Percentiles rank a stretch among this genome's conserved stretches.
Evolutionary conservation across 495 filamentous ascomycete genomes (phyloP).

Genomic region (Xylaria castorea): DNA sequence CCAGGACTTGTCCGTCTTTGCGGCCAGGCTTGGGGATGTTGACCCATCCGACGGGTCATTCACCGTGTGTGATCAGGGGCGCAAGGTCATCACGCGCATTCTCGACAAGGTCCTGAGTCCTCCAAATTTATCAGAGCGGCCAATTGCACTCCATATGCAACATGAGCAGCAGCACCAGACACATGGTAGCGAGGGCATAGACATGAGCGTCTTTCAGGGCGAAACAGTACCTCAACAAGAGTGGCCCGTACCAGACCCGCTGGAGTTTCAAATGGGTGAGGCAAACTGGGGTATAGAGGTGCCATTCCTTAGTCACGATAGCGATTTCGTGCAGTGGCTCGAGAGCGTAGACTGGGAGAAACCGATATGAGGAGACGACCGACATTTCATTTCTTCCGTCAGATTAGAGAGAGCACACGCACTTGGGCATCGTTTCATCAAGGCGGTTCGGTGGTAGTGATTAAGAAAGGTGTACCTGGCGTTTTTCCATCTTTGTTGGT

Average conservation of each 20-base stretch:
- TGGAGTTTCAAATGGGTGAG: constrained; percentile 36
- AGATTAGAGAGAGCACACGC: neutral
- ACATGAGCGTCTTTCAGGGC: constrained; percentile 18
- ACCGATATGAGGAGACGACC: constrained; percentile 12
- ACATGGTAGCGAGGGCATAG: constrained; percentile 17
- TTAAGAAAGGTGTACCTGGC: neutral
- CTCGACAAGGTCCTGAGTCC: constrained; percentile 47
- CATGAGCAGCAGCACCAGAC: constrained; percentile 20
- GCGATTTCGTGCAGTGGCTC: constrained; percentile 45
- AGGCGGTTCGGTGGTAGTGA: neutral
- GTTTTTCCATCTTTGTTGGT: neutral
- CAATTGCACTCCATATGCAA: constrained; percentile 12
- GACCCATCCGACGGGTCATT: constrained; percentile 39
- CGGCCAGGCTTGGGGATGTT: constrained; percentile 38
- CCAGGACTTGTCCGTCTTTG: constrained; percentile 43
- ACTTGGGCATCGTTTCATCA: neutral
- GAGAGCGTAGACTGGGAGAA: constrained; percentile 43
- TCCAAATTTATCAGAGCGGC: constrained; percentile 21
- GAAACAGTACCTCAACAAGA: constrained; percentile 25
- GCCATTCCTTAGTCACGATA: constrained; percentile 41
- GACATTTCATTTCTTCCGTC: neutral
- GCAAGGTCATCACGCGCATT: constrained; percentile 42
- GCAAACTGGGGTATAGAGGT: constrained; percentile 37
- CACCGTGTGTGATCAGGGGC: constrained; percentile 40
- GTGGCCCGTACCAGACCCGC: constrained; percentile 25